phyloP scores from a whole-genome alignment of 73 alveolate species.

The Stentor coeruleus region DNA sequence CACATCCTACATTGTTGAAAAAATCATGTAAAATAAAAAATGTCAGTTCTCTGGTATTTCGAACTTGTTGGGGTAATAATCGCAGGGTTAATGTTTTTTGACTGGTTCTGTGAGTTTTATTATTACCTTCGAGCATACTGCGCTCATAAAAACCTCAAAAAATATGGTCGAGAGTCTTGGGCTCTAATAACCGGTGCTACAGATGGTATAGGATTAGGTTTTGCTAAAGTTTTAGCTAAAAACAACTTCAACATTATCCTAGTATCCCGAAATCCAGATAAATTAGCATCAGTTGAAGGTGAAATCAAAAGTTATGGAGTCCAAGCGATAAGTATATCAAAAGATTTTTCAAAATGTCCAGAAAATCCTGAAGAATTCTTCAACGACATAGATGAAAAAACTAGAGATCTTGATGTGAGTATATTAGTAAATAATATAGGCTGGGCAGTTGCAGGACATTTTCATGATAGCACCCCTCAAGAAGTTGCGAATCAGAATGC shows the following conservation, averaged over 20 bases:
- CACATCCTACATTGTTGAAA: too few species aligned
- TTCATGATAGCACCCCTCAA: background rate
- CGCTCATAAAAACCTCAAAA: conserved; percentile 19
- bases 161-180: conserved; percentile 66
- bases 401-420: conserved; percentile 56
- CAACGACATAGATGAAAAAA: conserved; percentile 30
- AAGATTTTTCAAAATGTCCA: conserved; percentile 10
- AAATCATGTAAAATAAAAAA: too few species aligned
- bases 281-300: conserved; percentile 32
- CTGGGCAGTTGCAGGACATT: background rate
- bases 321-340: background rate
- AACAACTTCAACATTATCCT: conserved; percentile 57
- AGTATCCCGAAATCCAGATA: conserved; percentile 45
- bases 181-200: conserved; percentile 74
- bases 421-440: conserved; percentile 79
- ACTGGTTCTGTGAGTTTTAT: background rate
- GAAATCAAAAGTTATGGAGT: conserved; percentile 29
- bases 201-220: conserved; percentile 74
- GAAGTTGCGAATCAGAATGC: background rate
- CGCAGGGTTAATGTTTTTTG: background rate
- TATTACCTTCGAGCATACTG: background rate
- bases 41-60: background rate
- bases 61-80: conserved; percentile 12
- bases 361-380: conserved; percentile 20
- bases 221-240: conserved; percentile 61